Conservation (phyloP, 2,329 filamentous ascomycete species). For the Pseudogymnoascus sp. region DNA sequence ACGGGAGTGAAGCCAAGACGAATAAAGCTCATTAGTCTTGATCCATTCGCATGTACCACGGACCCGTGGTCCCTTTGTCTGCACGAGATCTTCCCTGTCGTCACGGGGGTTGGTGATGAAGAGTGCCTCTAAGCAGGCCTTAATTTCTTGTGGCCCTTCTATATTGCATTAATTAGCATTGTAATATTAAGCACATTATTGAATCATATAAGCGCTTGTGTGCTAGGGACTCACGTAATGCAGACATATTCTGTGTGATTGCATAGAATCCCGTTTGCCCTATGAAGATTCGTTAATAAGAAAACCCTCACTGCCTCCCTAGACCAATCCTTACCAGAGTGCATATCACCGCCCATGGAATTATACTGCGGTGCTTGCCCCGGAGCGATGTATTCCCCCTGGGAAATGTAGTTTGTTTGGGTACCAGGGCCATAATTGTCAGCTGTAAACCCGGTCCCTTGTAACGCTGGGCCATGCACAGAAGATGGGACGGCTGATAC, state of each 20-base stretch:
- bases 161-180: neutral
- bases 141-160: neutral
- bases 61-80: too few species aligned
- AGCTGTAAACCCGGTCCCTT: neutral
- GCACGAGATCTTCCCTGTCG: too few species aligned
- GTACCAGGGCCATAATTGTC: neutral
- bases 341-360: neutral
- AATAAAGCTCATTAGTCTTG: too few species aligned
- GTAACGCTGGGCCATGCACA: neutral
- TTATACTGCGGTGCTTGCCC: neutral
- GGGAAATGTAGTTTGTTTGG: neutral
- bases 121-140: neutral
- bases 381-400: neutral
- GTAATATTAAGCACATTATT: neutral
- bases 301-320: neutral
- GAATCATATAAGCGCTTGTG: neutral
- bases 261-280: neutral
- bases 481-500: neutral
- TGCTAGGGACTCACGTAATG: neutral
- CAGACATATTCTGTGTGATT: neutral
- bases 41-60: too few species aligned
- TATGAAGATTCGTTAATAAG: neutral
- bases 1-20: too few species aligned
- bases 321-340: neutral
- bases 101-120: neutral